These are phyloP conservation scores for Sarocladium brachiariae DNA, from an alignment of 2,329 filamentous ascomycete genomes.

Conservation along the genomic window DNA sequence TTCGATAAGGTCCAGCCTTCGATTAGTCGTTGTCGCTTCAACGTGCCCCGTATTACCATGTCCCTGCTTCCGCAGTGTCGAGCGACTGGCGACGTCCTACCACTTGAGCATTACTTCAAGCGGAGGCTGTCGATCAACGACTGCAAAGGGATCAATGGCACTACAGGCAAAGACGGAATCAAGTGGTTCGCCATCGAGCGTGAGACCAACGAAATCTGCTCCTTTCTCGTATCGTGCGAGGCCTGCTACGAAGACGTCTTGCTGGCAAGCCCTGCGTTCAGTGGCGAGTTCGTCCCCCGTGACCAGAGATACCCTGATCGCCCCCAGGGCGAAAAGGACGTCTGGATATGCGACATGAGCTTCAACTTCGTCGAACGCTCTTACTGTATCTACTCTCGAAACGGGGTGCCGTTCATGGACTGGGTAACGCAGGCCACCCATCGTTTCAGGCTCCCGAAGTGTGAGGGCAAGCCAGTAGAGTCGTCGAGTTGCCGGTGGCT, in stretches of 20 bases:
- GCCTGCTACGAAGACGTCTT: conserved; percentile 30
- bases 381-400: conserved; percentile 14
- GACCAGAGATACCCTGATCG: conserved; percentile 4
- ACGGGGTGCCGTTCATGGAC: conserved; percentile 14
- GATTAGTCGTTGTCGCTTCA: conserved; percentile 22
- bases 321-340: conserved; percentile 19
- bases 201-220: conserved; percentile 20
- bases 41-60: conserved; percentile 26
- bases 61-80: conserved; percentile 27
- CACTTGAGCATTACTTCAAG: conserved; percentile 22
- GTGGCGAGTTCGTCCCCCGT: conserved; percentile 20
- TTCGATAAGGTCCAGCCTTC: conserved; percentile 22
- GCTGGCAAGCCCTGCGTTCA: conserved; percentile 19
- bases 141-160: conserved; percentile 22
- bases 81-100: conserved; percentile 17
- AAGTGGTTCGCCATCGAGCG: conserved; percentile 24
- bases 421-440: conserved; percentile 21
- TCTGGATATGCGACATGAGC: conserved; percentile 27
- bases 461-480: conserved; percentile 21
- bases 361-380: conserved; percentile 19
- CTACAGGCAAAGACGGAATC: conserved; percentile 17
- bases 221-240: conserved; percentile 29
- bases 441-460: conserved; percentile 19
- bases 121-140: conserved; percentile 18
- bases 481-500: conserved; percentile 22